Evolutionary conservation across 768 basidiomycete species (phyloP), one percentile per base, ranked within the genome.

Genomic region (Cyclocybe aegerita): DNA sequence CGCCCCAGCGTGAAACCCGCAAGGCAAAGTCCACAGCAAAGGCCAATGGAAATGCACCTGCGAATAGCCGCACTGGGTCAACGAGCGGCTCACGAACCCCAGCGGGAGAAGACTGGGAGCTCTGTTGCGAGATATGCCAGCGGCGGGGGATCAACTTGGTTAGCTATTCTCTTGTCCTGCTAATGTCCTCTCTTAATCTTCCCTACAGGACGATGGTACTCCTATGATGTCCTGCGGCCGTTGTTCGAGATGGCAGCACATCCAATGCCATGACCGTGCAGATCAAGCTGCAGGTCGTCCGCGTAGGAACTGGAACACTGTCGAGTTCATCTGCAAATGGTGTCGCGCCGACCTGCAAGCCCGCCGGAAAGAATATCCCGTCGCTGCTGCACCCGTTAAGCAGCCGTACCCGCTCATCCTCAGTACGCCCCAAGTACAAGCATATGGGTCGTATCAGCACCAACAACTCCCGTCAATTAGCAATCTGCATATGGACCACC

Each of bases 191-290:
- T 51, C 58, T 37, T 36, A 59, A 42, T 8, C 12, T 14, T 39
- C 3, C 39, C 33, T 14, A 10, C 53, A 94, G 93, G 90, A 93
- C 53, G 91, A 92, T 53, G 88, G 85, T 9, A 71, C 75, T 9
- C 83, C 88, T 3, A 78, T 96, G 70, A 81, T 93, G 63, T 91
- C 82, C 34, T 97, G 94, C 61, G 90, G 88, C 16, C 63, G 69
- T 29, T 97, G 94, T 66, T 79, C 76, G 10, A 83, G 83, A 65
- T 97, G 93, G 94, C 94, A 96, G 59, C 94, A 97, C 60, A 90
- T 90, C 32, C 63, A 72, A 15, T 97, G 94, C 60, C 91, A 95
- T 60, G 90, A 96, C 61, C 70, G 67, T 42, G 81, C 76, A 29
- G 93, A 95, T 65, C 67, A 70, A 30, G 68, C 74, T 15, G 77